A percentile compares a stretch with the other conserved stretches of the same genome.
Evolutionary conservation across 106 monocot genomes (phyloP).

Genomic region (Dendrobium huoshanense): DNA sequence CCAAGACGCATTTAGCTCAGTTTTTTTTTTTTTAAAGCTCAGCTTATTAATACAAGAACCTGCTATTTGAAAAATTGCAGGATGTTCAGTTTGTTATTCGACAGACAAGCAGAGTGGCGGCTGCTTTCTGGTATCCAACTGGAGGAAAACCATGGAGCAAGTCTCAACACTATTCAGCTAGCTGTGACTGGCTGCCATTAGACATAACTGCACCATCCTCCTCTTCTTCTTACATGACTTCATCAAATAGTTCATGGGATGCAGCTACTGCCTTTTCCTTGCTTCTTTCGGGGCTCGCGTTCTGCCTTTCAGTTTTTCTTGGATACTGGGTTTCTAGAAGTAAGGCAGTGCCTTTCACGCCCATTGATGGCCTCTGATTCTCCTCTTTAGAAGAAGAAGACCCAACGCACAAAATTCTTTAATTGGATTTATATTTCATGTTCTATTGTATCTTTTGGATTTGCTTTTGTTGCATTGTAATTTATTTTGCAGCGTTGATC

Average conservation of each 20-base stretch:
- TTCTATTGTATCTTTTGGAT: background rate
- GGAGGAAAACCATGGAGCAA: slow-evolving; percentile 66
- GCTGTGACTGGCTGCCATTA: slow-evolving; percentile 80
- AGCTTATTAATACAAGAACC: too few relatives aligned
- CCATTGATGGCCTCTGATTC: slow-evolving; percentile 50
- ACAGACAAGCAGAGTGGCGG: slow-evolving; percentile 57
- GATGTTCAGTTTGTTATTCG: slow-evolving; percentile 90
- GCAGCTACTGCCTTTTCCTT: slow-evolving; percentile 70
- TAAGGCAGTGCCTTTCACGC: slow-evolving; percentile 64
- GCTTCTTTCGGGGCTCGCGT: slow-evolving; percentile 53
- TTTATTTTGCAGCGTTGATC: background rate
- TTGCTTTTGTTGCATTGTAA: background rate
- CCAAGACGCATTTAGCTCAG: too few relatives aligned
- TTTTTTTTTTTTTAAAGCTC: too few relatives aligned
- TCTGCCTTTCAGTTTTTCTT: slow-evolving; percentile 58
- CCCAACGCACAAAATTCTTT: background rate
- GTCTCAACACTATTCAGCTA: slow-evolving; percentile 74
- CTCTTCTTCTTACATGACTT: slow-evolving; percentile 11
- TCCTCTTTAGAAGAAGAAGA: background rate
- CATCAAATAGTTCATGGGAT: slow-evolving; percentile 50
- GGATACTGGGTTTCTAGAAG: slow-evolving; percentile 61
- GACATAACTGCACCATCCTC: slow-evolving; percentile 36
- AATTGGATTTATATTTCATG: background rate
- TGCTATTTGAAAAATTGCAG: slow-evolving; percentile 27
- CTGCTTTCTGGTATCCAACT: slow-evolving; percentile 91